Conservation (phyloP, 2,329 filamentous ascomycete genomes). For the Phialophora verrucosa region DNA sequence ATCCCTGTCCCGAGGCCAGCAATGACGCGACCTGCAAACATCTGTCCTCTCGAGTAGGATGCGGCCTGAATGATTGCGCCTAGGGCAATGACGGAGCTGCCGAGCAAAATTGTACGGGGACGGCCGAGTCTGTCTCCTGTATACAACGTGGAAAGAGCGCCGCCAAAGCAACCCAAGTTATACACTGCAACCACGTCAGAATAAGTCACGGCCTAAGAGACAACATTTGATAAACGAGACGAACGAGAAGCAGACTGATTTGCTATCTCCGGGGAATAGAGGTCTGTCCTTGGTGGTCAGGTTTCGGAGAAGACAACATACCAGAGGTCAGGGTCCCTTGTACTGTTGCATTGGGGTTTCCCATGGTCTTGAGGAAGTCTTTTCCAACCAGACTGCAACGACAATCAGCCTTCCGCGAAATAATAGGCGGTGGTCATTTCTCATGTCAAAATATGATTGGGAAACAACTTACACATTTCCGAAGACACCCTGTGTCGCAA, state of each 20-base stretch:
- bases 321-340: constrained; percentile 43
- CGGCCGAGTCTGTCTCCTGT: constrained; percentile 57
- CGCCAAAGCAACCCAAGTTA: constrained; percentile 56
- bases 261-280: too few relatives aligned
- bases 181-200: constrained; percentile 37
- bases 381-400: constrained; percentile 39
- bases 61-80: constrained; percentile 53
- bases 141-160: constrained; percentile 58
- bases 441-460: not conserved
- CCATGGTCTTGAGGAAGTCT: constrained; percentile 42
- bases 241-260: too few relatives aligned
- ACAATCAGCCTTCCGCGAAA: not conserved
- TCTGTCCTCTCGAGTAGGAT: constrained; percentile 49
- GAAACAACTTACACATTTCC: constrained; percentile 38
- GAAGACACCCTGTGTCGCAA: constrained; percentile 45
- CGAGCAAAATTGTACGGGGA: constrained; percentile 50
- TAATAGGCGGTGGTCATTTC: not conserved
- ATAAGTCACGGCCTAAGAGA: not conserved
- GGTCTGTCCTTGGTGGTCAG: too few relatives aligned
- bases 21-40: constrained; percentile 55
- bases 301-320: not conserved
- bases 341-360: constrained; percentile 32
- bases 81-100: constrained; percentile 49
- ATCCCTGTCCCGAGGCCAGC: constrained; percentile 45
- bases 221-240: not conserved